Base-by-base conservation (phyloP, 257 asterid genomes). In the Thymus mandschuricus region DNA sequence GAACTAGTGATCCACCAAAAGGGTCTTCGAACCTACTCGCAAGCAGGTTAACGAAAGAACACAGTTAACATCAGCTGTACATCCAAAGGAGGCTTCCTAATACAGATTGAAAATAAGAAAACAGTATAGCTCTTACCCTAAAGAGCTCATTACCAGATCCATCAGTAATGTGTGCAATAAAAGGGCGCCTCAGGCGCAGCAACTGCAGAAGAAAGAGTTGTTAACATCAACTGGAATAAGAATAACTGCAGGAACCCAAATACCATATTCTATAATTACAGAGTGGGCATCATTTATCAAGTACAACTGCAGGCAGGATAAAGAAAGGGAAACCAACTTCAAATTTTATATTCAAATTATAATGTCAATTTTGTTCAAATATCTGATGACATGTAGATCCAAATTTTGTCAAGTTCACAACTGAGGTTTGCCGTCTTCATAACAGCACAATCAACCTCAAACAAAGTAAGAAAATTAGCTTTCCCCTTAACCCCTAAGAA, bases 1-100 rank as follows among this genome's bases (percentile, higher is more conserved):
- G 99, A 91, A 86, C 97, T 94, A 69, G 86, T 91, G 84, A 94
- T 84, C 99, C 99, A 94, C 97, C 99, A 91, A 83, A 94, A 94
- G 69, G 99, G 99, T 83, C 99, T 86, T 74, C 93, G 80, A 31
- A 91, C 96, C 98, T 94, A 74, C 60, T 67, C 66, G 75, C 57
- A 72, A 73, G 60, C 72, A 75, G 57, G 56, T 58, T 55, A 58
- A 45, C 60, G 40, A 60, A 76, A 46, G 62, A 60, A 76, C 77
- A 74, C 55, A 62, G 65, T 68, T 55, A 29, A 52, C 54, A 64
- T 15, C 66, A 75, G 75, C 50, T 44, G 46, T n/a, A 75, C 40
- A 46, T 51, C 74, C 33, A 34, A 57, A 63, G 68, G 74, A 58
- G 77, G 65, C 76, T 65, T 62, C 49, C 60, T 27, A 50, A 13